Evolutionary conservation across 2,329 filamentous ascomycete genomes (phyloP), one percentile per base, ranked within the genome.

Genomic region (Parafenestella ontariensis): DNA sequence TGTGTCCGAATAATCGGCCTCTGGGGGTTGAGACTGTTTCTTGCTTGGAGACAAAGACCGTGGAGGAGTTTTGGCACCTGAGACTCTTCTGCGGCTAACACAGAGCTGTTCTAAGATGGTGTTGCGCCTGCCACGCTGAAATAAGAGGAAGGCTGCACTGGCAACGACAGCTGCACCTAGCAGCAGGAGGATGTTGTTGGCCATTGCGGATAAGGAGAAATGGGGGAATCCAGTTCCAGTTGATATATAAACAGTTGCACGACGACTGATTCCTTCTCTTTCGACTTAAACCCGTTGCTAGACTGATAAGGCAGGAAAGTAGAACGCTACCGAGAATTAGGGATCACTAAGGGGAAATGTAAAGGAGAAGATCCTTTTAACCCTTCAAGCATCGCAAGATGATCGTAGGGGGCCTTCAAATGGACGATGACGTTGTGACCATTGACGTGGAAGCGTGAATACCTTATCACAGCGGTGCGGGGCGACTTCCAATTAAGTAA

Each of bases 11-110:
- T 83, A 84, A 15, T 55, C 45, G 7, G 39, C 36, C 46, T 77
- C 71, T 15, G 73, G 58, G 3, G 68, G 54, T 46, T 72, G 71
- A 13, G 64, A 66, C 21, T 36, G 69, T 52, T 46, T 75, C 66
- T 81, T 82, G n/a, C 78, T 76, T 2, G 81, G 81, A 1, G 82
- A 83, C 9, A 84, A 60, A 1, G 82, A 84, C 46, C 79, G 78
- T 34, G 83, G 81, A 37, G 83, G 82, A n/a, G 82, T 84, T 56
- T 72, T 76, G 10, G 81, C 77, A 26, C 75, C 78, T n/a, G 81
- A 81, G n/a, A 73, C 62, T 57, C 77, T 77, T 51, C 77, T 75
- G 37, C 72, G 71, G 44, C 73, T 76, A 46, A 79, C 59, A 20
- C 65, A 66, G 5, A 83, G 54, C 49, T 76, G 72, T 49, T 66